Evolutionary conservation across 495 filamentous ascomycete species (phyloP).

Genomic region (Endocarpon pusillum): DNA sequence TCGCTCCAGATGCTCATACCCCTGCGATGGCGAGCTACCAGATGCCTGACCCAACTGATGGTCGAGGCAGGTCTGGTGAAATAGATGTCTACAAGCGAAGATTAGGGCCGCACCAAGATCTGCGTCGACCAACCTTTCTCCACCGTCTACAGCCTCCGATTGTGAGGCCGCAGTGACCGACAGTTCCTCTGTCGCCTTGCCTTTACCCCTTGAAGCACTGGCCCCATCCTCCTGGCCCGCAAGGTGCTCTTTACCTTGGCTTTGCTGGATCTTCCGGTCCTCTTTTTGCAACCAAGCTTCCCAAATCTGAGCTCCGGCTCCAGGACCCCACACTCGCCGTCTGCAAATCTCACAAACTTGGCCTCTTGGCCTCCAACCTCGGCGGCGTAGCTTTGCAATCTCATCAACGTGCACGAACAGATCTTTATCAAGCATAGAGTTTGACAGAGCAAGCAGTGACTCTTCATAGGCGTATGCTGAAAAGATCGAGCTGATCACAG

Average conservation of each 20-base stretch:
- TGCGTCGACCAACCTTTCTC: slow-evolving; percentile 1
- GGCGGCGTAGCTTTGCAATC: slow-evolving; percentile 55
- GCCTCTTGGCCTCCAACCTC: slow-evolving; percentile 74
- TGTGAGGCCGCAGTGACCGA: neutral
- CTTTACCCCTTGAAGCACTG: neutral
- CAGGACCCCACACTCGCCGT: slow-evolving; percentile 74
- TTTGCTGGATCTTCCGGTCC: slow-evolving; percentile 23
- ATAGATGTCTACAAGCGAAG: slow-evolving; percentile 38
- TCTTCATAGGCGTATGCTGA: slow-evolving; percentile 89
- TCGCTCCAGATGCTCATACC: slow-evolving; percentile 17
- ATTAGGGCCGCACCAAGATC: slow-evolving; percentile 25
- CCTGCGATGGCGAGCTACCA: slow-evolving; percentile 3
- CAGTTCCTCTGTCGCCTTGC: slow-evolving; percentile 2
- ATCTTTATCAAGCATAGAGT: slow-evolving; percentile 73
- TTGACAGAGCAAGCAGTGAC: slow-evolving; percentile 68
- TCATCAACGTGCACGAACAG: slow-evolving; percentile 72
- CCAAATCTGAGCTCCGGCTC: slow-evolving; percentile 61
- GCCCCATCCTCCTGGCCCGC: slow-evolving; percentile 7
- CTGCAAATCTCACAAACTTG: slow-evolving; percentile 80
- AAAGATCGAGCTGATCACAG: slow-evolving; percentile 76
- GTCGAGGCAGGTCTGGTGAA: slow-evolving; percentile 34
- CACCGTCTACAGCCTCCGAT: neutral
- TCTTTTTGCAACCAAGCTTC: slow-evolving; percentile 60
- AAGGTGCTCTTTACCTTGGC: slow-evolving; percentile 15
- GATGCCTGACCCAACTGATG: slow-evolving; percentile 12